Base-by-base conservation (phyloP, 2,329 filamentous ascomycete species). In the Pseudovirgaria hyperparasitica region DNA sequence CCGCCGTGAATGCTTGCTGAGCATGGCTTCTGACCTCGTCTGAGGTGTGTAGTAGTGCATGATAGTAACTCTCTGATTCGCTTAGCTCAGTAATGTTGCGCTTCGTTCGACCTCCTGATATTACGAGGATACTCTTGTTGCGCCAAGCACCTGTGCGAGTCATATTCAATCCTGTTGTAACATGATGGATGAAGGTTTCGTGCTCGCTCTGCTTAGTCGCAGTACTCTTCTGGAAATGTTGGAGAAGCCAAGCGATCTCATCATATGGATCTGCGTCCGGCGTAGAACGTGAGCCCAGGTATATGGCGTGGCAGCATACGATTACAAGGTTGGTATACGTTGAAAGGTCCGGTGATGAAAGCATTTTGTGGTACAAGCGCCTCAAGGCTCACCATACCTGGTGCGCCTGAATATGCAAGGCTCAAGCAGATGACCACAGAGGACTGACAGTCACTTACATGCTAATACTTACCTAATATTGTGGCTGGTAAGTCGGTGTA, bases 301-400 rank as follows among this genome's bases (percentile, higher is more conserved):
- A 92, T 31, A 87, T 82, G 16, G 73, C 80, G 55, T 92, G 84
- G 49, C 84, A 86, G 59, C 82, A 90, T 26, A 92, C 77, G 25
- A 92, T 58, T 27, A 92, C 70, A 8, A 92, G 65, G 37, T 81
- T 43, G 9, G 50, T 44, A 43, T 35, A 4, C 36, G 36, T 9
- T 29, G 30, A 32, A 49, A 50, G 22, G 34, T 46, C 16, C 29
- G 38, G 6, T 31, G 30, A n/a, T 22, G 22, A 6, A 10, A 13
- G 6, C 9, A 29, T 9, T 21, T 19, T 13, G 23, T 11, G 22
- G 13, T 9, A n/a, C 24, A 20, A 12, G 24, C 18, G n/a, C n/a
- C n/a, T n/a, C n/a, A n/a, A n/a, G n/a, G n/a, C n/a, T n/a, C n/a
- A n/a, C n/a, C n/a, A n/a, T n/a, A n/a, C n/a, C n/a, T n/a, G n/a